phyloP scores from a whole-genome alignment of 2,329 filamentous ascomycete genomes.

The Exophiala sp. region DNA sequence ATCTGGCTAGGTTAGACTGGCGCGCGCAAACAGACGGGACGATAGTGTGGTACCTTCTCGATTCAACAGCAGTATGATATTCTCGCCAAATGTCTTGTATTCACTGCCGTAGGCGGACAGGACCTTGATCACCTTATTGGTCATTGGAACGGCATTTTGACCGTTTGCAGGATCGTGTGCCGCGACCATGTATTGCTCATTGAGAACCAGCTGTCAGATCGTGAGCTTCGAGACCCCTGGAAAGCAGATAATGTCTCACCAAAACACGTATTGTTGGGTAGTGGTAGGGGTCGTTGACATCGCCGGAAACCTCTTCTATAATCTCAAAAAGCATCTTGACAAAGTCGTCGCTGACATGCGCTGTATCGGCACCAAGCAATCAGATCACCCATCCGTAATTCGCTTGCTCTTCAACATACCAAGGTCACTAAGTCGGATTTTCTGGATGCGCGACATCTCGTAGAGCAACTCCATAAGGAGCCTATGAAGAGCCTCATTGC shows the following conservation, averaged over 20 bases:
- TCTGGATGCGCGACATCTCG: conserved; percentile 92
- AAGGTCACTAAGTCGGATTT: conserved; percentile 69
- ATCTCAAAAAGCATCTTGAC: conserved; percentile 76
- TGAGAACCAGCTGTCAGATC: conserved; percentile 68
- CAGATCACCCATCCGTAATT: not conserved
- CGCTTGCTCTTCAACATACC: conserved; percentile 44
- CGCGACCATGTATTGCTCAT: conserved; percentile 95
- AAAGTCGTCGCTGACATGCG: conserved; percentile 66
- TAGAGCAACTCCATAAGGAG: conserved; percentile 83
- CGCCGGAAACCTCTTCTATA: conserved; percentile 80
- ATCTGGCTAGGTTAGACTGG: conserved; percentile 37
- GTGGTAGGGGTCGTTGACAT: conserved; percentile 87
- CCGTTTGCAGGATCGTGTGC: conserved; percentile 47
- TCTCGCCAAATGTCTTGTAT: conserved; percentile 95
- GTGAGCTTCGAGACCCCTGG: not conserved
- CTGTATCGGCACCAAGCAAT: conserved; percentile 33
- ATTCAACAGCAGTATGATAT: conserved; percentile 90
- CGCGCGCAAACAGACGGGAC: conserved; percentile 2
- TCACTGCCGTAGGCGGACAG: conserved; percentile 71
- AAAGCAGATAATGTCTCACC: conserved; percentile 48
- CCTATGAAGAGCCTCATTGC: conserved; percentile 68
- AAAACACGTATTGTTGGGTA: conserved; percentile 90
- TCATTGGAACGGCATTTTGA: conserved; percentile 51
- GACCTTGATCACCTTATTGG: conserved; percentile 89
- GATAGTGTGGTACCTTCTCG: conserved; percentile 58